Percentiles rank a stretch among this genome's conserved stretches.
These are phyloP conservation scores for Nakaseomyces glabratus DNA, from an alignment of 1,139 yeast species.

Conservation along the genomic window DNA sequence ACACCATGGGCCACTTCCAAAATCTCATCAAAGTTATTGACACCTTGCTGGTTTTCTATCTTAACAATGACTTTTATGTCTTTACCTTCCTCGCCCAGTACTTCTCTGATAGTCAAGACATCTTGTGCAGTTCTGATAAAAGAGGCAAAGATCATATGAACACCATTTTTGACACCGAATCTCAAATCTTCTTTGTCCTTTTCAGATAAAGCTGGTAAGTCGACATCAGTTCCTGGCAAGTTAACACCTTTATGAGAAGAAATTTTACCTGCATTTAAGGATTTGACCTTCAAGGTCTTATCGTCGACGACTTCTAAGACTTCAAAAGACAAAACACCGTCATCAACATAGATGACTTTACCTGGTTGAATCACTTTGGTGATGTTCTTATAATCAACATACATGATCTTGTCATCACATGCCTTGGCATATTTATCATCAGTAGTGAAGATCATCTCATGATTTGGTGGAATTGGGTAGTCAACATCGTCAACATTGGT, in stretches of 20 bases:
- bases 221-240: conserved; percentile 98
- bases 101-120: conserved; percentile 80
- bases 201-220: conserved; percentile 93
- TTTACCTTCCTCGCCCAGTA: conserved; percentile 93
- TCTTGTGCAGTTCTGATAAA: conserved; percentile 93
- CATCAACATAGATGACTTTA: conserved; percentile 86
- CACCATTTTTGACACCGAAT: conserved; percentile 94
- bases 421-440: conserved; percentile 65
- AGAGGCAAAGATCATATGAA: conserved; percentile 97
- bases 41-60: conserved; percentile 99
- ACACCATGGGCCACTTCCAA: conserved; percentile 94
- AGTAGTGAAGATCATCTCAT: conserved; percentile 88
- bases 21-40: conserved; percentile 96
- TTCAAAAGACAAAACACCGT: conserved; percentile 94
- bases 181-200: conserved; percentile 85
- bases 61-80: conserved; percentile 92
- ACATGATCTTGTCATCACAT: conserved; percentile 76
- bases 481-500: conserved; percentile 72
- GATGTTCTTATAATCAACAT: conserved; percentile 88
- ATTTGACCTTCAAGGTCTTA: conserved; percentile 70
- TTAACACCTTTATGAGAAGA: conserved; percentile 98
- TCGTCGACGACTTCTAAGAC: conserved; percentile 76
- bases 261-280: conserved; percentile 90
- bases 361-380: conserved; percentile 86
- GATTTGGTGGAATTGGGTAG: conserved; percentile 72